Evolutionary conservation across 441 rosid genomes (phyloP), one percentile per base, ranked within the genome.

Genomic region (Erodium chrysanthum): DNA sequence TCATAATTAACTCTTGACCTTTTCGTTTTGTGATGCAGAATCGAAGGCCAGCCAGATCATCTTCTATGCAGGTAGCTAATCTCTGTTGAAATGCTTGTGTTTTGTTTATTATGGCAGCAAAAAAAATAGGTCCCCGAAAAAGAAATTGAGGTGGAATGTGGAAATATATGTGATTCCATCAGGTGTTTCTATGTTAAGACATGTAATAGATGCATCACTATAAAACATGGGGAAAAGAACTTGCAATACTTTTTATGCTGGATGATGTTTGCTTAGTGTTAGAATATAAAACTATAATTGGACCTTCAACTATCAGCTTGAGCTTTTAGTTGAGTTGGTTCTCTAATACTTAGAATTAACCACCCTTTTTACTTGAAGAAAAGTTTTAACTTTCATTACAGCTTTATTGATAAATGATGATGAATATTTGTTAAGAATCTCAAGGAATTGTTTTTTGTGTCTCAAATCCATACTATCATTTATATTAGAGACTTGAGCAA

Each of bases 41-140:
- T 86, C 68, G 86, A 86, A 75, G 98, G 96, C 66, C 90, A 79
- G 68, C 92, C 97, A 0, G 73, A 77, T 79, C 90, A 83, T 68
- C 81, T 91, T 69, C 70, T 88, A 5, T 89, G 85, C 91, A 81
- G 98, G 98, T 89, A 81, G 15, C 18, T 9, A 29, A 56, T 56
- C 62, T 21, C 27, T 56, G 27, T 56, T 56, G 29, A 56, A 21
- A 10, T 21, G 20, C 62, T 56, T 56, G 1, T 12, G 14, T 22
- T 56, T 56, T 56, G 60, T 56, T 56, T 22, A 23, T 21, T 5
- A 48, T 14, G 0, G 54, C 54, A n/a, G 54, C 15, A 14, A 15
- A 9, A 42, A 14, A n/a, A 48, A 7, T 3, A 6, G 18, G 1
- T 48, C n/a, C 54, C 20, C 6, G 20, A n/a, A n/a, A 48, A 14